These are phyloP conservation scores for Aurifilum marmelostoma DNA, from an alignment of 2,329 filamentous ascomycete species.

Conservation along the genomic window DNA sequence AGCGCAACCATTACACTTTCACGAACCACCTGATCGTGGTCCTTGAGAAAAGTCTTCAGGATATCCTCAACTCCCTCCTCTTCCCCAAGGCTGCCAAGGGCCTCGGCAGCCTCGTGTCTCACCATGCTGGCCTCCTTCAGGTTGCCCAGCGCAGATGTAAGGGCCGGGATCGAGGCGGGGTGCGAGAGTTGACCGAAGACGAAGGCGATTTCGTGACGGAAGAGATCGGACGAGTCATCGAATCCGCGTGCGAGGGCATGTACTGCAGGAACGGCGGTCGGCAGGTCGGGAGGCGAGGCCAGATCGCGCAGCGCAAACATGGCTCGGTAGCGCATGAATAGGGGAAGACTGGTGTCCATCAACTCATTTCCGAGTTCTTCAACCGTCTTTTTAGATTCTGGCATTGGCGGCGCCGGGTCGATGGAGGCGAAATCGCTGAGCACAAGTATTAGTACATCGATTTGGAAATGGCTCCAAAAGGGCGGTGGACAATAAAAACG, in stretches of 20 bases:
- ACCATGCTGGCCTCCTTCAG: conserved; percentile 91
- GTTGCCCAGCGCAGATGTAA: conserved; percentile 78
- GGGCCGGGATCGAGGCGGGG: conserved; percentile 91
- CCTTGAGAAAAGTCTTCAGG: conserved; percentile 80
- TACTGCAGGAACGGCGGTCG: conserved; percentile 86
- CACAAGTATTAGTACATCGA: conserved; percentile 36
- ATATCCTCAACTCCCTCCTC: conserved; percentile 91
- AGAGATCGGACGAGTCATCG: conserved; percentile 83
- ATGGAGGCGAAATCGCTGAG: conserved; percentile 90
- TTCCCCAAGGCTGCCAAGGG: conserved; percentile 89
- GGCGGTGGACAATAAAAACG: conserved; percentile 3
- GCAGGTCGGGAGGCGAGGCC: conserved; percentile 87
- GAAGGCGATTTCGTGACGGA: conserved; percentile 97
- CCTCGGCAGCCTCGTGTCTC: conserved; percentile 94
- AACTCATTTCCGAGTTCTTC: conserved; percentile 75
- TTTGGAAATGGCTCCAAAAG: not conserved
- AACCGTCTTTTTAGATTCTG: conserved; percentile 70
- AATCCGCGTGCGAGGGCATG: conserved; percentile 85
- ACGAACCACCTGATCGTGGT: conserved; percentile 89
- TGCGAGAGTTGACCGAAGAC: conserved; percentile 97
- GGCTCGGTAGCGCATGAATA: conserved; percentile 93
- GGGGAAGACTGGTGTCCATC: conserved; percentile 75
- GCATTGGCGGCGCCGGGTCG: conserved; percentile 89
- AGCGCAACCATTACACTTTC: conserved; percentile 94
- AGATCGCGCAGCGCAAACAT: conserved; percentile 98